Base-by-base conservation (phyloP, 2,329 filamentous ascomycete species). In the Arthrinium puccinioides region DNA sequence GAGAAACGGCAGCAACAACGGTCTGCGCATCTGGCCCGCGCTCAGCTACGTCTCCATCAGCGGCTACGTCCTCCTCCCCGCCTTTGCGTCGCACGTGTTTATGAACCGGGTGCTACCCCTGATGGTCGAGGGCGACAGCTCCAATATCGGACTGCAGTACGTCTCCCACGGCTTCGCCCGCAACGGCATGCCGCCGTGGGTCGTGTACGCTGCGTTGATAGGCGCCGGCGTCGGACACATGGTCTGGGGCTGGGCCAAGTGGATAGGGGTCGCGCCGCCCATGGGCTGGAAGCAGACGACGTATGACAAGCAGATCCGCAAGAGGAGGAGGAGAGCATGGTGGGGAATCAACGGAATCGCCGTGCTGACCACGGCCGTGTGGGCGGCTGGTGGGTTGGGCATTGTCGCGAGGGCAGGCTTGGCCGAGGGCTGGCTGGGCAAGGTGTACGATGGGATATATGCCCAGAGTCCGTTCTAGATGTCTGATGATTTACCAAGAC, bases 211-310 rank as follows among this genome's bases (percentile, higher is more conserved):
- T 2, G 71, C 79, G 2, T 67, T 96, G 33, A 66, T 95, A 6
- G 66, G 65, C 13, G 62, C 82, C 0, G 84, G 79, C 0, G 79
- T 76, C 18, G 85, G 80, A 42, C 89, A 96, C 63, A 79, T 89
- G 57, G 76, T 85, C 7, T 94, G 87, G 77, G 89, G 89, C 3
- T 77, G 79, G 62, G 85, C 87, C n/a, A 83, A 78, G 59, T 96
- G 87, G 84, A 64, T 89, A 42, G 79, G 79, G 0, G 66, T 74
- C 32, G 70, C 79, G 35, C 81, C 82, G 15, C 67, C 70, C 2
- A 67, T 65, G 44, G 72, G 59, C 50, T 76, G 58, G 64, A 65
- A 49, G 56, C 61, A 50, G 55, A 68, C 55, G 65, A 60, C 51
- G 1, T 54, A 69, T 7, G 74, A 77, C 44, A 74, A 66, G 52